Base-by-base conservation (phyloP, 192 early-diverging fungal species). In the Dissophora ornata region DNA sequence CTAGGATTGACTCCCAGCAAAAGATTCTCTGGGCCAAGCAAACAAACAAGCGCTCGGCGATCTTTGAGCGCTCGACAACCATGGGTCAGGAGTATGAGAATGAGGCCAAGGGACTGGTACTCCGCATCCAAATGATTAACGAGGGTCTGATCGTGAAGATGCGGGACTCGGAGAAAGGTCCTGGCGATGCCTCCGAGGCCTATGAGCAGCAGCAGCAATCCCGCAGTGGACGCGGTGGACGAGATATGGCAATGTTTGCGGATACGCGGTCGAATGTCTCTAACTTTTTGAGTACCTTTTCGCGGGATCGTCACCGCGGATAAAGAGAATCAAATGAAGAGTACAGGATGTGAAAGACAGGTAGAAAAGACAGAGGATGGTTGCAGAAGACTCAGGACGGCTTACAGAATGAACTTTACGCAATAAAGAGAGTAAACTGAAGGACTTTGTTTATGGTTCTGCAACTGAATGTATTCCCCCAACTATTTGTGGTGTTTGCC, bases 1-100 rank as follows among this genome's bases (percentile, higher is more conserved):
- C 90, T 18, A 65, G 94, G 40, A 94, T 96, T 57, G 95, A 96
- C 71, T 92, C 89, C 62, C 91, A 95, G 71, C 89, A 91, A 78
- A 96, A 96, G 91, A 86, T 93, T 53, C 69, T 94, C 6, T 79
- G 80, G 60, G 80, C 87, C n/a, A 93, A 91, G 65, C 82, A 85
- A 45, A 71, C 86, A 36, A 88, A 94, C 63, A 83, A 90, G 67
- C 85, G 93, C 21, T 88, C 79, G 16, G 78, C 74, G 2, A 85
- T 92, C 25, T 95, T 92, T 79, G 84, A 89, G 16, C 87, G 84
- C n/a, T 79, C 90, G 0, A 53, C 91, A 32, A 56, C 77, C 9
- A 85, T 91, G 71, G 90, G 91, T 24, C 65, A 84, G 9, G 90
- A 91, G 9, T 94, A 91, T 71, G 83, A 92, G 53, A 80, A 70